Evolutionary conservation across 1,139 yeast species (phyloP).

Genomic region (Taphrina populina): DNA sequence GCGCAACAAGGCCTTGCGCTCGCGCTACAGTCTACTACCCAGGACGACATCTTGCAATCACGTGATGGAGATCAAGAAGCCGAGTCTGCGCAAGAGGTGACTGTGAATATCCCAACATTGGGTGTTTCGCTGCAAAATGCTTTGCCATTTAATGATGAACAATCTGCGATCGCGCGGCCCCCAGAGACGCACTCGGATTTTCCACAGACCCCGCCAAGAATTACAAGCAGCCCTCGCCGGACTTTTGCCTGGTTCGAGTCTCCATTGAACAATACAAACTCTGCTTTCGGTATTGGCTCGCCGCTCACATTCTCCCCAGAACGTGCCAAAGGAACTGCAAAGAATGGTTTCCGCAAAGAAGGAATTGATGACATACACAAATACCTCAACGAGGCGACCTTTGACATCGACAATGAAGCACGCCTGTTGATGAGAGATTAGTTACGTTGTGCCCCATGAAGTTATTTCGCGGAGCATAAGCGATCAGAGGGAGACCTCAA

Average conservation of each 20-base stretch:
- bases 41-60: too few species aligned
- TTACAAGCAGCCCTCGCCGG: neutral
- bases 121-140: too few species aligned
- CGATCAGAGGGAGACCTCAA: too few species aligned
- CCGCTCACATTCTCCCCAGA: slow-evolving; percentile 9
- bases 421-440: slow-evolving; percentile 7
- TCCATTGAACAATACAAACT: neutral
- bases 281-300: neutral
- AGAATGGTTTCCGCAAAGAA: neutral
- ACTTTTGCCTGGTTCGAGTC: slow-evolving; percentile 5
- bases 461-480: too few species aligned
- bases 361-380: slow-evolving; percentile 18
- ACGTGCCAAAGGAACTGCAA: neutral
- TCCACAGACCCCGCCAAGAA: neutral
- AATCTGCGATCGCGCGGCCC: too few species aligned
- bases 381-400: slow-evolving; percentile 11
- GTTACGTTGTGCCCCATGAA: too few species aligned
- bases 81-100: too few species aligned
- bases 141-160: too few species aligned
- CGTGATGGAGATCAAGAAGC: too few species aligned
- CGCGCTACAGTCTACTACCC: slow-evolving; percentile 2
- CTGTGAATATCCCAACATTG: too few species aligned
- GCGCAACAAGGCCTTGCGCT: slow-evolving; percentile 6
- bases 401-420: slow-evolving; percentile 11
- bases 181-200: too few species aligned